Percentiles rank a stretch among this genome's conserved stretches.
phyloP scores from a whole-genome alignment of 2,329 filamentous ascomycete species.

The Scedosporium aurantiacum region DNA sequence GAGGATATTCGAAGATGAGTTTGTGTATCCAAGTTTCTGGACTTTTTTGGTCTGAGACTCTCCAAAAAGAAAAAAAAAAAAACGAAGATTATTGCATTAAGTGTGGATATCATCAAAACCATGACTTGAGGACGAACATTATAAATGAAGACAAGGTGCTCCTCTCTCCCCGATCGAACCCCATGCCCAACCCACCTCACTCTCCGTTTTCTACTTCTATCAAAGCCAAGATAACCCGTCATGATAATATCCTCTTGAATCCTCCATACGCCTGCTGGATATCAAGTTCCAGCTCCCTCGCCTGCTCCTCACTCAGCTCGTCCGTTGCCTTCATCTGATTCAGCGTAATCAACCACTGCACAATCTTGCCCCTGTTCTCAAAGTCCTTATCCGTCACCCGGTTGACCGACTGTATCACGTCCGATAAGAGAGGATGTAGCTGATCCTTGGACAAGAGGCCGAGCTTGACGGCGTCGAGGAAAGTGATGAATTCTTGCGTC shows the following conservation, averaged over 20 bases:
- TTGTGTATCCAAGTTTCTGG: constrained; percentile 98
- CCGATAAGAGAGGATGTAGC: constrained; percentile 85
- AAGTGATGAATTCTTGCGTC: constrained; percentile 97
- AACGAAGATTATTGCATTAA: not conserved
- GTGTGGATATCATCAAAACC: not conserved
- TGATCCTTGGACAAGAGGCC: constrained; percentile 91
- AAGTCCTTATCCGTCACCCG: constrained; percentile 94
- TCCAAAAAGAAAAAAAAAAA: constrained; percentile 5
- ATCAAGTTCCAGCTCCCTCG: constrained; percentile 79
- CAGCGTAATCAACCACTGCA: constrained; percentile 93
- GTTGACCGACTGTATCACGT: constrained; percentile 95
- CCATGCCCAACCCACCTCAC: not conserved
- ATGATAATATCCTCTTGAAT: constrained; percentile 70
- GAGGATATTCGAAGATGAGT: constrained; percentile 95
- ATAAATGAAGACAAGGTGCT: not conserved
- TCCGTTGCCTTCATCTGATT: constrained; percentile 98
- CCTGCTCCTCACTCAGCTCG: constrained; percentile 77
- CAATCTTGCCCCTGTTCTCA: constrained; percentile 90
- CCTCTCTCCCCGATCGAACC: not conserved
- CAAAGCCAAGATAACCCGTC: constrained; percentile 8
- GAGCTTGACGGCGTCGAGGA: constrained; percentile 87
- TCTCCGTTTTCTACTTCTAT: not conserved
- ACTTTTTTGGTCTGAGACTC: constrained; percentile 69
- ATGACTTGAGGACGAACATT: not conserved
- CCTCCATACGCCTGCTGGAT: constrained; percentile 91